Percentiles rank a stretch among this genome's conserved stretches.
phyloP scores from a whole-genome alignment of 2,329 filamentous ascomycete species.

The Salinomyces thailandicus region DNA sequence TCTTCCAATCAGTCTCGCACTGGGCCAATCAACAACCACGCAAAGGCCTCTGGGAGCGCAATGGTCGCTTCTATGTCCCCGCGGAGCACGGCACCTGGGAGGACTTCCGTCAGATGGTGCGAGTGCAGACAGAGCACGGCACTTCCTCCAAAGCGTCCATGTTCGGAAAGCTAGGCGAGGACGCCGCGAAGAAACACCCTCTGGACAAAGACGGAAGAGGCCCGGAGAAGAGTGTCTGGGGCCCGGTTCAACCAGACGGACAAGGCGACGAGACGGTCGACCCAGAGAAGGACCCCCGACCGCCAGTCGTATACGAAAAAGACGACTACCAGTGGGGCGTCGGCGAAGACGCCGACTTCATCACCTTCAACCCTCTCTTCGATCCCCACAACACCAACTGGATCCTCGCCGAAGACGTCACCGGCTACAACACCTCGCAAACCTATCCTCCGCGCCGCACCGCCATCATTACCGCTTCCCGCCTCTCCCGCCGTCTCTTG shows the following conservation, averaged over 20 bases:
- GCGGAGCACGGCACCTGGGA: constrained; percentile 59
- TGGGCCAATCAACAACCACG: constrained; percentile 61
- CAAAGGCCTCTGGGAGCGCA: constrained; percentile 67
- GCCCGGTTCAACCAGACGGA: constrained; percentile 31
- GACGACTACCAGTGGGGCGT: constrained; percentile 55
- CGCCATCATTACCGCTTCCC: constrained; percentile 61
- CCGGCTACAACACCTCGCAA: constrained; percentile 50
- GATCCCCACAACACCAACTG: constrained; percentile 61
- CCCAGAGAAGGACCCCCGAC: constrained; percentile 41
- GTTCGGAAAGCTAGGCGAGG: constrained; percentile 27
- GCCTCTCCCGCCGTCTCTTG: constrained; percentile 56
- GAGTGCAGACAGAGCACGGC: constrained; percentile 48
- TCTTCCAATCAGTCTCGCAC: constrained; percentile 55
- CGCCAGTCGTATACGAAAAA: constrained; percentile 46
- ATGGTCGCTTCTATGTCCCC: constrained; percentile 66
- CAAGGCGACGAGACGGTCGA: constrained; percentile 39
- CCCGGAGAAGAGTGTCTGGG: constrained; percentile 41
- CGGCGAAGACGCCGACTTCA: constrained; percentile 62
- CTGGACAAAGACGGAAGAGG: constrained; percentile 31
- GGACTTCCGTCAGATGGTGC: constrained; percentile 57
- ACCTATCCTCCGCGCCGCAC: constrained; percentile 55
- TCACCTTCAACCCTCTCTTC: constrained; percentile 68
- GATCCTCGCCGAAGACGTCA: constrained; percentile 61
- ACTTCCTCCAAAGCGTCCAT: constrained; percentile 36
- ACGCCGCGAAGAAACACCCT: constrained; percentile 28